Conservation (phyloP, 345 rosid species). For the Corchorus olitorius region DNA sequence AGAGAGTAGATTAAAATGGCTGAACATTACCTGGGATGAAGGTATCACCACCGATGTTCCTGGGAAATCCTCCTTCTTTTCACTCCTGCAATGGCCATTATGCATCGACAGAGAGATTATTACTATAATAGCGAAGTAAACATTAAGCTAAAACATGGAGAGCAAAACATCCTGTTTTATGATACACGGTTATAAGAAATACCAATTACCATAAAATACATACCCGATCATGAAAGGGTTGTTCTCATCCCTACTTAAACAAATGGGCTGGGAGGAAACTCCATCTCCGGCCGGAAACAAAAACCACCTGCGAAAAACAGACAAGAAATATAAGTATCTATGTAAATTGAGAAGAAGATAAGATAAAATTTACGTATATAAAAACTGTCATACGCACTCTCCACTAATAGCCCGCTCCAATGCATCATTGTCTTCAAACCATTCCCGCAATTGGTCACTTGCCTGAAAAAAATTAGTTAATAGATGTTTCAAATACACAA, state of each 20-base stretch:
- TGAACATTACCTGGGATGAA: slow-evolving; percentile 52
- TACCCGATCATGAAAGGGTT: slow-evolving; percentile 69
- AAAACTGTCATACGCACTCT: slow-evolving; percentile 55
- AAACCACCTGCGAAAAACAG: slow-evolving; percentile 59
- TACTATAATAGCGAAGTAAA: neutral
- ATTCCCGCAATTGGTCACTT: slow-evolving; percentile 37
- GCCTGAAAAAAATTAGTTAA: slow-evolving; percentile 33
- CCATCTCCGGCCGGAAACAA: slow-evolving; percentile 56
- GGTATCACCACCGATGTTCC: slow-evolving; percentile 60
- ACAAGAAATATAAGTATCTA: neutral
- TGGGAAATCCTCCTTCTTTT: slow-evolving; percentile 44
- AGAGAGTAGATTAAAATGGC: neutral
- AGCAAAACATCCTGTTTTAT: neutral
- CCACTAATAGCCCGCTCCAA: slow-evolving; percentile 77
- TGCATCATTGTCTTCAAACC: slow-evolving; percentile 71
- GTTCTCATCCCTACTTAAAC: slow-evolving; percentile 60
- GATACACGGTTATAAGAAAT: neutral
- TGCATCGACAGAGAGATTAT: neutral
- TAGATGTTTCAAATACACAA: neutral
- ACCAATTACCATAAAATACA: slow-evolving; percentile 2
- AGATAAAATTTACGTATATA: neutral
- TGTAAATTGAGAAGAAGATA: neutral
- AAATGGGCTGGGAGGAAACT: slow-evolving; percentile 47
- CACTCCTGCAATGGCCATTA: slow-evolving; percentile 54
- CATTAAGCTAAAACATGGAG: too few species aligned